These are phyloP conservation scores for Pichia kluyveri DNA, from an alignment of 805 yeast genomes.

Conservation along the genomic window DNA sequence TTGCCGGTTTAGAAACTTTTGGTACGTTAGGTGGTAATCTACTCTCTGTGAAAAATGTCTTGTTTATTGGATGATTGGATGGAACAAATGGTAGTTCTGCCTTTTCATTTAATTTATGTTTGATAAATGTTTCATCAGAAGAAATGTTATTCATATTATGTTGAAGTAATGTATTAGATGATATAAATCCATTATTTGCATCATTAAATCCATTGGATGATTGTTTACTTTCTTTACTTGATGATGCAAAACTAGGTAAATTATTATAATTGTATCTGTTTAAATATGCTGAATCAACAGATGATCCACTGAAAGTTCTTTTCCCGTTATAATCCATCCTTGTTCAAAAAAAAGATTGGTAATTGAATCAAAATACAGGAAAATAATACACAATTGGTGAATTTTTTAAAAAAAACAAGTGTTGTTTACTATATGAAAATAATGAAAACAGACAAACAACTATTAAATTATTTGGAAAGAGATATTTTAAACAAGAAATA, in stretches of 20 bases:
- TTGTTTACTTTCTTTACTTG: background rate
- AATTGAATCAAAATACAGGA: no score
- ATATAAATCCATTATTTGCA: background rate
- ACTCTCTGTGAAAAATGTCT: slow-evolving; percentile 2
- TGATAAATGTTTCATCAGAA: background rate
- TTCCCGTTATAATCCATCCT: background rate
- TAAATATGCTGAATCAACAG: background rate
- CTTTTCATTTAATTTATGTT: background rate
- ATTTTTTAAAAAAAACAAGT: no score
- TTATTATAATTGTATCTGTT: slow-evolving; percentile 6
- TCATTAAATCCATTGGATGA: background rate
- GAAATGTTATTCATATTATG: background rate
- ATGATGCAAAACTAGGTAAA: slow-evolving; percentile 9
- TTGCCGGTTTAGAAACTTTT: background rate
- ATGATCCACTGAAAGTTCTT: background rate
- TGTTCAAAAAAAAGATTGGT: background rate
- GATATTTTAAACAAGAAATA: no score
- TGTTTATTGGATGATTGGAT: slow-evolving; percentile 5
- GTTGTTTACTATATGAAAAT: no score
- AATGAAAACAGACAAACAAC: no score
- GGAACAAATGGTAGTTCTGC: slow-evolving; percentile 12
- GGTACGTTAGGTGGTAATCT: background rate
- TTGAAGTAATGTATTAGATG: background rate
- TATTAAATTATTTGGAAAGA: no score
- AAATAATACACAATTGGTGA: no score